phyloP scores from a whole-genome alignment of 2,329 filamentous ascomycete genomes.

The Myriosclerotinia curreyana region DNA sequence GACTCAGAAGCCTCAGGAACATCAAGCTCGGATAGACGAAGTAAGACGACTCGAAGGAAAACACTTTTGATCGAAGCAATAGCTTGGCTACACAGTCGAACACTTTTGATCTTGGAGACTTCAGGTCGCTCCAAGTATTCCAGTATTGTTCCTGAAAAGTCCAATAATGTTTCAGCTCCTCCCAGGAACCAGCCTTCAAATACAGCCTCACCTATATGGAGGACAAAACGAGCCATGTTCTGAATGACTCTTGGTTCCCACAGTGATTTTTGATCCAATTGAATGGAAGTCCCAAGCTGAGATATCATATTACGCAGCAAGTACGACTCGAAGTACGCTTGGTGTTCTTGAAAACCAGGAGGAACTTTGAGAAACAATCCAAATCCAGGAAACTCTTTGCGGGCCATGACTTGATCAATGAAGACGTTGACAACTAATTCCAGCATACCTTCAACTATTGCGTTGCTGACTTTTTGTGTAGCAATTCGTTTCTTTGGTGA shows the following conservation, averaged over 20 bases:
- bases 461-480: slow-evolving; percentile 57
- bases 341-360: slow-evolving; percentile 89
- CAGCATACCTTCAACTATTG: slow-evolving; percentile 71
- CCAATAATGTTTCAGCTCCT: slow-evolving; percentile 76
- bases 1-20: slow-evolving; percentile 56
- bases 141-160: slow-evolving; percentile 79
- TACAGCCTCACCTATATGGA: slow-evolving; percentile 82
- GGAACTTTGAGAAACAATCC: slow-evolving; percentile 83
- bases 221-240: slow-evolving; percentile 77
- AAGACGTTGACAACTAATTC: slow-evolving; percentile 79
- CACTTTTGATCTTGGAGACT: slow-evolving; percentile 75
- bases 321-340: slow-evolving; percentile 93
- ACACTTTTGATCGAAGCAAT: slow-evolving; percentile 72
- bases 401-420: slow-evolving; percentile 76
- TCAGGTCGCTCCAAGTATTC: slow-evolving; percentile 89
- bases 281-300: slow-evolving; percentile 66
- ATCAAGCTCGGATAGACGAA: slow-evolving; percentile 81
- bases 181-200: slow-evolving; percentile 97
- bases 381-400: slow-evolving; percentile 89
- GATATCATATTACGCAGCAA: slow-evolving; percentile 72
- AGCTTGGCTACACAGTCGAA: slow-evolving; percentile 85
- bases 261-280: slow-evolving; percentile 67
- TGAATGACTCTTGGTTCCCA: slow-evolving; percentile 80
- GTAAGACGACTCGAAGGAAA: slow-evolving; percentile 74
- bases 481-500: slow-evolving; percentile 54